phyloP scores from a whole-genome alignment of 1,139 yeast genomes.

The Spencermartinsiella ligniputridi region DNA sequence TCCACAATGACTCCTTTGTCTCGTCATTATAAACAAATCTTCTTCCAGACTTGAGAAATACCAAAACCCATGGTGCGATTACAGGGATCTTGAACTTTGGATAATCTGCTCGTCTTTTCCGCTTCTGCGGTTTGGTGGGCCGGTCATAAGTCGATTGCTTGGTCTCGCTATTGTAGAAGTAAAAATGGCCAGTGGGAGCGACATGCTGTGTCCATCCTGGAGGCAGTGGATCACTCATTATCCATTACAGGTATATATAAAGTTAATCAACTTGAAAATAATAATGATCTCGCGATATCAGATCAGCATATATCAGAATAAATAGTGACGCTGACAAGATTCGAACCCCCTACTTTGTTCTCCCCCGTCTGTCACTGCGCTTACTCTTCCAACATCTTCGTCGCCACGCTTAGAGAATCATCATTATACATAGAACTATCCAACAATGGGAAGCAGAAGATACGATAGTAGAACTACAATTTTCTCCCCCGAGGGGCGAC shows the following conservation, averaged over 20 bases:
- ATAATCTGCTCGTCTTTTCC: slow-evolving; percentile 10
- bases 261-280: too few species aligned
- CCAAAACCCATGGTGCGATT: slow-evolving; percentile 38
- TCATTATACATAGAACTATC: neutral
- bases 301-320: too few species aligned
- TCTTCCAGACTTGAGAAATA: slow-evolving; percentile 42
- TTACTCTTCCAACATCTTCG: too few species aligned
- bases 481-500: slow-evolving; percentile 97
- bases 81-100: slow-evolving; percentile 22
- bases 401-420: neutral
- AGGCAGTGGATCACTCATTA: slow-evolving; percentile 16
- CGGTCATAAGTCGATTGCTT: slow-evolving; percentile 29
- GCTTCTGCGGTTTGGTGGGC: slow-evolving; percentile 17
- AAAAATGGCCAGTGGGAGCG: slow-evolving; percentile 34
- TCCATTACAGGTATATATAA: too few species aligned
- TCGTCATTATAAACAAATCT: slow-evolving; percentile 41
- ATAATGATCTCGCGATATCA: too few species aligned
- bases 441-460: slow-evolving; percentile 60
- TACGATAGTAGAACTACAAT: slow-evolving; percentile 98
- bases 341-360: neutral
- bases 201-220: slow-evolving; percentile 31
- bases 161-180: slow-evolving; percentile 29
- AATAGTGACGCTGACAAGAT: neutral
- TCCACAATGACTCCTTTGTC: slow-evolving; percentile 36
- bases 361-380: too few species aligned